Base-by-base conservation (phyloP, 2,329 filamentous ascomycete species). In the Neoarthrinium moseri region DNA sequence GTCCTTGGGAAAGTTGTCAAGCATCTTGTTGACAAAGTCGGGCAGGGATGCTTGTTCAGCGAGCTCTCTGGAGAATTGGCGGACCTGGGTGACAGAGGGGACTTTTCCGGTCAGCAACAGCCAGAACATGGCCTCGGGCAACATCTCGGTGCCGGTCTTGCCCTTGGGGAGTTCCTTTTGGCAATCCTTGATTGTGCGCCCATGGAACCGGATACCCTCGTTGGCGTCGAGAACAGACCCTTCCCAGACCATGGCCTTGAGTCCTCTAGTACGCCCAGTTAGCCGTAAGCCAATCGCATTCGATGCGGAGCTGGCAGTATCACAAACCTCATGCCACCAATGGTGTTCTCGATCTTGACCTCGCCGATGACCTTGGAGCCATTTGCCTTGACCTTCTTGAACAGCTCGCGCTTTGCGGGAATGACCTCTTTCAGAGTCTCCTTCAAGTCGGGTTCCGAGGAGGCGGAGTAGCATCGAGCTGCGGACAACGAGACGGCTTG, bases 111-210 rank as follows among this genome's bases (percentile, higher is more conserved):
- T 99, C 57, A 99, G 78, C 41, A 99, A 83, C 33, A 97, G 83
- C 94, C 94, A 99, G 80, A 99, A 99, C 94, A 99, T 99, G 69
- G 92, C 85, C 72, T 99, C 94, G 38, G 94, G 94, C 11, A 97
- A 81, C 94, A 97, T 99, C 73, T 97, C 92, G 5, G 90, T 95
- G 60, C 92, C 90, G 3, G 87, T 83, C 49, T 81, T 90, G 56
- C 92, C 94, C 77, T 96, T 97, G 65, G 94, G 91, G 13, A 97
- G 83, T 68, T 91, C 86, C 56, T 85, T 82, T 66, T 97, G 94
- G 75, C 94, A 99, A 65, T 99, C 92, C 73, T 95, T 95, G 77
- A 99, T 99, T 53, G 91, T 96, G 62, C 87, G 87, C 65, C 94
- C 94, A 68, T 97, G 94, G 79, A 99, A 99, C 53, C 92, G 89